phyloP scores from a whole-genome alignment of 2,329 filamentous ascomycete genomes.

The Fusarium sp. region DNA sequence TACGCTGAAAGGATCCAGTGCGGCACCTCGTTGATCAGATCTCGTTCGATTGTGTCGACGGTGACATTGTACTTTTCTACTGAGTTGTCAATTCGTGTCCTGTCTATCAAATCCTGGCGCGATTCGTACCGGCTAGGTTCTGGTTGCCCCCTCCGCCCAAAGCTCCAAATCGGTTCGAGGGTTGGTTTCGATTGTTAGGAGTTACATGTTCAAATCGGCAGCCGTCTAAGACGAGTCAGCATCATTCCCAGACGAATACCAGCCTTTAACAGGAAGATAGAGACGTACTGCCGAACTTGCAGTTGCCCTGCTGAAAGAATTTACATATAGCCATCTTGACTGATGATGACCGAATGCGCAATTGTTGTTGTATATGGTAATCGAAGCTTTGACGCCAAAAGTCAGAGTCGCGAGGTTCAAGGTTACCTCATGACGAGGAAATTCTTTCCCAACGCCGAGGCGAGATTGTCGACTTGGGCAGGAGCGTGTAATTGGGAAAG shows the following conservation, averaged over 20 bases:
- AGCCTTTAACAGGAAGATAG: background rate
- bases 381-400: slow-evolving; percentile 26
- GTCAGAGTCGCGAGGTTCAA: slow-evolving; percentile 24
- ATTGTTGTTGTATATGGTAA: slow-evolving; percentile 1
- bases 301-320: slow-evolving; percentile 65
- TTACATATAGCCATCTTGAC: slow-evolving; percentile 59
- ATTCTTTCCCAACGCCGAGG: background rate
- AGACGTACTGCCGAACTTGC: slow-evolving; percentile 64
- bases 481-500: background rate
- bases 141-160: slow-evolving; percentile 52
- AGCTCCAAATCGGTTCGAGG: slow-evolving; percentile 69
- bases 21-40: slow-evolving; percentile 78
- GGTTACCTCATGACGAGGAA: slow-evolving; percentile 42
- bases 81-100: slow-evolving; percentile 26
- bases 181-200: slow-evolving; percentile 51
- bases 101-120: background rate
- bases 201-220: slow-evolving; percentile 69
- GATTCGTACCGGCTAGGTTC: slow-evolving; percentile 36
- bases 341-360: slow-evolving; percentile 7
- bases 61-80: slow-evolving; percentile 64
- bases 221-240: slow-evolving; percentile 54
- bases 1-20: slow-evolving; percentile 91
- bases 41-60: slow-evolving; percentile 70
- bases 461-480: background rate
- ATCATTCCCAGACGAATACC: background rate